Percentiles rank a stretch among this genome's conserved stretches.
Conservation (phyloP, 768 basidiomycete species). For the Lyophyllum decastes region DNA sequence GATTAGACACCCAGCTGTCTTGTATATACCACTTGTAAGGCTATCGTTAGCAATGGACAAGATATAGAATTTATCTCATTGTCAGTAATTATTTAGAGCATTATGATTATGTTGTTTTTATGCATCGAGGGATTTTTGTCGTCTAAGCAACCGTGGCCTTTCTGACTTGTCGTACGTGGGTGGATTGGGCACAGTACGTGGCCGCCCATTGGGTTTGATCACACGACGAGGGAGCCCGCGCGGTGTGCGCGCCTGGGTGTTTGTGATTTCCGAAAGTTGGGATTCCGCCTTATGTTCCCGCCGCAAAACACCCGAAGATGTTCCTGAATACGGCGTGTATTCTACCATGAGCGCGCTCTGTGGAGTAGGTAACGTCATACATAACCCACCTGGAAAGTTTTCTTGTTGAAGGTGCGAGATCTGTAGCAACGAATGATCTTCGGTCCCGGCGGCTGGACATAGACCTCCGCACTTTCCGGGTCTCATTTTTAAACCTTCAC, state of each 20-base stretch:
- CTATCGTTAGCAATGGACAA: not conserved
- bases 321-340: not conserved
- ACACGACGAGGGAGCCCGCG: conserved; percentile 2
- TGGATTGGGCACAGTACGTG: conserved; percentile 2
- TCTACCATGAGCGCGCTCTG: not conserved
- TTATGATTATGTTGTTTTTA: not conserved
- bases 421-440: not conserved
- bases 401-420: not conserved
- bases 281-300: not conserved
- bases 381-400: not conserved
- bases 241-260: not conserved
- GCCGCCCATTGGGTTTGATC: conserved; percentile 7
- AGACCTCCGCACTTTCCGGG: not conserved
- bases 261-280: conserved; percentile 3
- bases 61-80: not conserved
- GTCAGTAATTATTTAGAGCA: not conserved
- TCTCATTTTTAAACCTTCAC: not conserved
- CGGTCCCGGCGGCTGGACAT: not conserved
- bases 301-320: not conserved
- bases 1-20: not conserved
- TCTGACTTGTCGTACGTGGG: not conserved
- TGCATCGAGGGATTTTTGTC: conserved; percentile 9
- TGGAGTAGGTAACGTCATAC: not conserved
- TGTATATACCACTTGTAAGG: not conserved
- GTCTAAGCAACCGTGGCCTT: not conserved